A percentile compares a stretch with the other conserved stretches of the same genome.
Evolutionary conservation across 768 basidiomycete species (phyloP).

Genomic region (Melanogaster broomeanus): DNA sequence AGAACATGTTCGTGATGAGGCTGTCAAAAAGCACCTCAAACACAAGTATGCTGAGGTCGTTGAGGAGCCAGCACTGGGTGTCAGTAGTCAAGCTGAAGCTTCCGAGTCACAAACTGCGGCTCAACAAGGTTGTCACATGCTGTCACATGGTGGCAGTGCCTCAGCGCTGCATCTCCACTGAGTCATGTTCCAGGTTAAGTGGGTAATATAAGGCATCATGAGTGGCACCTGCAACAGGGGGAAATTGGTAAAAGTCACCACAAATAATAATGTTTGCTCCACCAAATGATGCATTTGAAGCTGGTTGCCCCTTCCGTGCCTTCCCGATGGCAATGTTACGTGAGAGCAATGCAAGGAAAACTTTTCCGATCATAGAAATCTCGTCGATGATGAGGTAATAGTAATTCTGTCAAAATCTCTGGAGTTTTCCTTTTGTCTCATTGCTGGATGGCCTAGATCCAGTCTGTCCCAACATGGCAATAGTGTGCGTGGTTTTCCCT

Average conservation of each 20-base stretch:
- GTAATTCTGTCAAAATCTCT: background rate
- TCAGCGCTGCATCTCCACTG: too few relatives aligned
- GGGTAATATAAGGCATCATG: constrained; percentile 14
- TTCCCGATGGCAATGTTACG: constrained; percentile 21
- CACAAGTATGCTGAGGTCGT: too few relatives aligned
- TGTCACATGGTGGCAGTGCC: too few relatives aligned
- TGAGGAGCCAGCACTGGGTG: too few relatives aligned
- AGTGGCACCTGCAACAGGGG: background rate
- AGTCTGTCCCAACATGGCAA: constrained; percentile 12
- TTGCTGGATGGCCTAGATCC: too few relatives aligned
- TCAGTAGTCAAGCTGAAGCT: too few relatives aligned
- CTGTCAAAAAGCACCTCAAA: too few relatives aligned
- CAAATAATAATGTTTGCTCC: constrained; percentile 41
- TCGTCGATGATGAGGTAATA: constrained; percentile 37
- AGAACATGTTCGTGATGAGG: too few relatives aligned
- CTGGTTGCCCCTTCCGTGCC: constrained; percentile 6
- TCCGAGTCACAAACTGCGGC: too few relatives aligned
- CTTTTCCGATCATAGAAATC: constrained; percentile 38
- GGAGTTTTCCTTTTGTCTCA: background rate
- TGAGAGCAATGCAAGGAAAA: constrained; percentile 18
- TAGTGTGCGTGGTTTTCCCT: constrained; percentile 37
- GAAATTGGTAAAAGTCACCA: constrained; percentile 43
- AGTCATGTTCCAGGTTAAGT: too few relatives aligned
- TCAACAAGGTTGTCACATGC: too few relatives aligned
- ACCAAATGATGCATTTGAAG: constrained; percentile 28